Evolutionary conservation across 495 filamentous ascomycete species (phyloP).

Genomic region (Platismatia glauca): DNA sequence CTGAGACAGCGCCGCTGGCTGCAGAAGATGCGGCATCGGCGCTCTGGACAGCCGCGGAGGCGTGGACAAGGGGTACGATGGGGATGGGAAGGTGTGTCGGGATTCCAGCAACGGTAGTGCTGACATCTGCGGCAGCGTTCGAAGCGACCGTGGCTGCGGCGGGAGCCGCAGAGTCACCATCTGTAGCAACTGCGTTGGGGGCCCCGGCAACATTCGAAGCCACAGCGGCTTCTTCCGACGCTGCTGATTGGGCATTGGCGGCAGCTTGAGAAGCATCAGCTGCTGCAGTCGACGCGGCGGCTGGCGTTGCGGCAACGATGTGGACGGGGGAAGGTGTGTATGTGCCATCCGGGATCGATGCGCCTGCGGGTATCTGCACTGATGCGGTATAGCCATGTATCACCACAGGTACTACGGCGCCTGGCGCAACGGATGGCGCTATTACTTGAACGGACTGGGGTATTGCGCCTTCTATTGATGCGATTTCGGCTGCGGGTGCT

Average conservation of each 20-base stretch:
- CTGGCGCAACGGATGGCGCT: conserved; percentile 14
- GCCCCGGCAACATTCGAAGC: conserved; percentile 16
- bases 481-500: conserved; percentile 10
- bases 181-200: neutral
- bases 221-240: conserved; percentile 15
- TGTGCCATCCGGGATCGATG: conserved; percentile 14
- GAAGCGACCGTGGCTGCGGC: conserved; percentile 2
- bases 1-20: conserved; percentile 2
- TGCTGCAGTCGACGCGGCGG: neutral
- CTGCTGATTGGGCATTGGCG: conserved; percentile 16
- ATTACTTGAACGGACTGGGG: conserved; percentile 10
- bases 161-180: neutral
- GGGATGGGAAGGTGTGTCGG: conserved; percentile 6
- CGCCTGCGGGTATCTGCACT: conserved; percentile 12
- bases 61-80: conserved; percentile 7
- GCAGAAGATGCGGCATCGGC: conserved; percentile 5
- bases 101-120: neutral
- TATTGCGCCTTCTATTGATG: conserved; percentile 9
- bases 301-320: conserved; percentile 6
- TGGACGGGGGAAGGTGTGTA: conserved; percentile 11
- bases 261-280: neutral
- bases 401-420: conserved; percentile 15
- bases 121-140: neutral
- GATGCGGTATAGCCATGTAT: conserved; percentile 13
- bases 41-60: conserved; percentile 11